Evolutionary conservation across 768 basidiomycete species (phyloP).

Genomic region (Lactifluus rugatus): DNA sequence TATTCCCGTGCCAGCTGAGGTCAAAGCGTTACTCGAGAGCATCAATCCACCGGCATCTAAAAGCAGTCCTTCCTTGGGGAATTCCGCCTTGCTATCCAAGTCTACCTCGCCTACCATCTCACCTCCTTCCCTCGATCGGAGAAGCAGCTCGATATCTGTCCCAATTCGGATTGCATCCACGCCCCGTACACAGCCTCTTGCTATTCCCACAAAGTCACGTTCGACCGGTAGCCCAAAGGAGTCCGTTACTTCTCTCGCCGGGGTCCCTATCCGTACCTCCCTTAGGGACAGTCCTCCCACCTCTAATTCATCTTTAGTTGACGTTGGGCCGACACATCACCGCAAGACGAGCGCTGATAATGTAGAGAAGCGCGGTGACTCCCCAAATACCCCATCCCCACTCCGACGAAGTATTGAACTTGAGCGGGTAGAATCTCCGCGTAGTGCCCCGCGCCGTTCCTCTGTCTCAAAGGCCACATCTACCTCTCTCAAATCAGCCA

Average conservation of each 20-base stretch:
- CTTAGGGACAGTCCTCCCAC: slow-evolving; percentile 35
- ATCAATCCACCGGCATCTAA: slow-evolving; percentile 28
- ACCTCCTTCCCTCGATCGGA: slow-evolving; percentile 20
- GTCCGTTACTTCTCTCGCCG: slow-evolving; percentile 30
- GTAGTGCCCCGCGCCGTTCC: slow-evolving; percentile 40
- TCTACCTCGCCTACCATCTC: slow-evolving; percentile 17
- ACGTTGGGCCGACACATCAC: slow-evolving; percentile 35
- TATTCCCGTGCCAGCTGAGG: slow-evolving; percentile 61
- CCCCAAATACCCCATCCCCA: slow-evolving; percentile 49
- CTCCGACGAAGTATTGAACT: slow-evolving; percentile 51
- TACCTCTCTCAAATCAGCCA: slow-evolving; percentile 24
- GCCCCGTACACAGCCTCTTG: slow-evolving; percentile 19
- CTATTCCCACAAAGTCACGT: slow-evolving; percentile 39
- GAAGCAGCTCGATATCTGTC: slow-evolving; percentile 19
- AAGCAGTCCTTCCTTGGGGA: slow-evolving; percentile 21
- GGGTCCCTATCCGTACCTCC: slow-evolving; percentile 34
- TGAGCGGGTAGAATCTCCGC: slow-evolving; percentile 37
- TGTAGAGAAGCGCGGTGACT: slow-evolving; percentile 44
- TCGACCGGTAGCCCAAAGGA: slow-evolving; percentile 47
- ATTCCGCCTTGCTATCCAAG: slow-evolving; percentile 8
- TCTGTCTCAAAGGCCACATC: slow-evolving; percentile 33
- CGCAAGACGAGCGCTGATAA: slow-evolving; percentile 36
- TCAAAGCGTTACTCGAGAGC: slow-evolving; percentile 57
- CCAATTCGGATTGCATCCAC: slow-evolving; percentile 19
- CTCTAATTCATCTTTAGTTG: slow-evolving; percentile 38